These are phyloP conservation scores for Capillidium rhysosporum DNA, from an alignment of 371 early-diverging fungal genomes.

Conservation along the genomic window DNA sequence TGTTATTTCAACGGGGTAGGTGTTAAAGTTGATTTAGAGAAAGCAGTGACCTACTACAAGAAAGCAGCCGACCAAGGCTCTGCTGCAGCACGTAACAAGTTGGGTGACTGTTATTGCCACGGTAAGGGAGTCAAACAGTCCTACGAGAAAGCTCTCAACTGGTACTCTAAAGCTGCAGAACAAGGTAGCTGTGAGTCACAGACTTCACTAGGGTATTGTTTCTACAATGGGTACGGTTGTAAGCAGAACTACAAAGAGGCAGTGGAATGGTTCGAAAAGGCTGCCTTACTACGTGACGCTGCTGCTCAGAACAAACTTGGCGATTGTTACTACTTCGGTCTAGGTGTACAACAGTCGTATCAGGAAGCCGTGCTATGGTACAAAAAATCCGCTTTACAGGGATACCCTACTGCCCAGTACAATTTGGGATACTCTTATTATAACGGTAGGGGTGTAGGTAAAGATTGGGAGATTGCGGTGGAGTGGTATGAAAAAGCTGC, in stretches of 20 bases:
- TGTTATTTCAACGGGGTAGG: slow-evolving; percentile 65
- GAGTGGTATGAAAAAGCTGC: slow-evolving; percentile 51
- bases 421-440: slow-evolving; percentile 83
- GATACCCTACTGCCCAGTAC: slow-evolving; percentile 60
- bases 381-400: slow-evolving; percentile 45
- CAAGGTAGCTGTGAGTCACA: slow-evolving; percentile 58
- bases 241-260: slow-evolving; percentile 26
- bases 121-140: slow-evolving; percentile 47
- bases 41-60: slow-evolving; percentile 33
- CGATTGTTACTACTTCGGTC: slow-evolving; percentile 59
- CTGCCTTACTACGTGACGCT: slow-evolving; percentile 48
- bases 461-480: slow-evolving; percentile 36
- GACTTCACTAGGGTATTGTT: slow-evolving; percentile 58
- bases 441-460: slow-evolving; percentile 55
- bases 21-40: slow-evolving; percentile 25
- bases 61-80: slow-evolving; percentile 22
- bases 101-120: slow-evolving; percentile 60
- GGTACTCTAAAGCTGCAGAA: slow-evolving; percentile 51
- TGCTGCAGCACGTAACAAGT: slow-evolving; percentile 52
- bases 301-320: slow-evolving; percentile 62
- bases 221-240: slow-evolving; percentile 50
- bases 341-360: slow-evolving; percentile 38
- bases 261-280: slow-evolving; percentile 46
- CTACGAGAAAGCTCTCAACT: slow-evolving; percentile 29
- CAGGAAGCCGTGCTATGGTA: slow-evolving; percentile 48